Conservation (phyloP, 1,284 basidiomycete genomes). For the Boletellus deceptivus region DNA sequence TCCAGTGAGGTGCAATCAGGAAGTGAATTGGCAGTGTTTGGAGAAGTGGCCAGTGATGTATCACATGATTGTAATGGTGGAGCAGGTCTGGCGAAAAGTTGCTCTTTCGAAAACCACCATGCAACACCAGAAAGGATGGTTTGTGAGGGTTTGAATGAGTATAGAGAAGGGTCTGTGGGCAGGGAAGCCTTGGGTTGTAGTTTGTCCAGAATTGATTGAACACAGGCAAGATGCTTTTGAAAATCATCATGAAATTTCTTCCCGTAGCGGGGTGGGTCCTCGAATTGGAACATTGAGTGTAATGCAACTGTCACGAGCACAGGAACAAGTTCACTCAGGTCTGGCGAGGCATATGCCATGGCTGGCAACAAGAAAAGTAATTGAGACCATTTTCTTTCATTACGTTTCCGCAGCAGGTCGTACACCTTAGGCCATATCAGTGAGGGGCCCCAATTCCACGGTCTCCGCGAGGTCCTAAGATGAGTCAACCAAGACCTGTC, state of each 20-base stretch:
- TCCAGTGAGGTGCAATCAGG: neutral
- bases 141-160: conserved; percentile 13
- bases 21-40: neutral
- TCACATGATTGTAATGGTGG: neutral
- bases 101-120: neutral
- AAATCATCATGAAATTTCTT: no score
- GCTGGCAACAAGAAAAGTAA: conserved; percentile 34
- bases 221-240: neutral
- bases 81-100: conserved; percentile 13
- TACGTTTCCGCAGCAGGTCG: conserved; percentile 23
- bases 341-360: conserved; percentile 26
- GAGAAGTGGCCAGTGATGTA: neutral
- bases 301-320: conserved; percentile 33
- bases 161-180: neutral
- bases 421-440: conserved; percentile 36
- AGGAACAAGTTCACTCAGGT: conserved; percentile 18
- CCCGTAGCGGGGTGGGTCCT: conserved; percentile 21
- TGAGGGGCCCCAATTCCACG: no score
- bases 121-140: neutral
- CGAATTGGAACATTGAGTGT: conserved; percentile 7
- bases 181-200: neutral
- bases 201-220: conserved; percentile 15
- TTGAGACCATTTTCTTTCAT: conserved; percentile 14
- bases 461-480: no score
- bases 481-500: conserved; percentile 19